These are phyloP conservation scores for Camellia granthamiana DNA, from an alignment of 148 eudicot species.

Conservation along the genomic window DNA sequence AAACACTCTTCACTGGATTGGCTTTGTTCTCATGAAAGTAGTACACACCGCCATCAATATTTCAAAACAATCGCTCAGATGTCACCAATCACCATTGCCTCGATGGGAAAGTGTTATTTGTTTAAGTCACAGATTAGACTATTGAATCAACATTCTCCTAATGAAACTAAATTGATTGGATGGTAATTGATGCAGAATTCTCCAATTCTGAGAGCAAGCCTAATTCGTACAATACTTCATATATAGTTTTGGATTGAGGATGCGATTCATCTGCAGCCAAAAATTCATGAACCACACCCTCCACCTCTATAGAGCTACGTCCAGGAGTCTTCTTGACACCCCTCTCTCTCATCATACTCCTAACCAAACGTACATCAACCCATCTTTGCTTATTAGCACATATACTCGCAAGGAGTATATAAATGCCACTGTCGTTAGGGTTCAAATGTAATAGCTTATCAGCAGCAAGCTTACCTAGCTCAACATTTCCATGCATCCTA, in stretches of 20 bases:
- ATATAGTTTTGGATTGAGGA: constrained; percentile 45
- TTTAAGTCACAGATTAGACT: background rate
- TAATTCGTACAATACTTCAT: constrained; percentile 38
- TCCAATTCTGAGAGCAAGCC: constrained; percentile 25
- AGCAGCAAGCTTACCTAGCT: constrained; percentile 59
- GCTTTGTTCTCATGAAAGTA: too few species aligned
- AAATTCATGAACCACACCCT: constrained; percentile 60
- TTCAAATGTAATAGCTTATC: constrained; percentile 42
- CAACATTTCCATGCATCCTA: constrained; percentile 53
- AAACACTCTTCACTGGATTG: too few species aligned
- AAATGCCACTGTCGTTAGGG: constrained; percentile 66
- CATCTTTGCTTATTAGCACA: constrained; percentile 54
- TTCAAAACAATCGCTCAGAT: too few species aligned
- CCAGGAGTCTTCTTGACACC: constrained; percentile 70
- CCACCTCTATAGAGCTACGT: constrained; percentile 64
- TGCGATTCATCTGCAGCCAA: constrained; percentile 62
- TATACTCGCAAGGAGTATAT: constrained; percentile 54
- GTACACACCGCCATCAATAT: too few species aligned
- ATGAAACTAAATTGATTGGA: background rate
- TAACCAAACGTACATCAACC: constrained; percentile 53
- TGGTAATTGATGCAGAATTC: constrained; percentile 15
- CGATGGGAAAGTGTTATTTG: too few species aligned
- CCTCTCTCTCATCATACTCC: constrained; percentile 65
- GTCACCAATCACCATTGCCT: too few species aligned
- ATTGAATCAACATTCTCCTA: background rate